Conservation (phyloP, 1,139 yeast species). For the Tardiomyces depauwii region DNA sequence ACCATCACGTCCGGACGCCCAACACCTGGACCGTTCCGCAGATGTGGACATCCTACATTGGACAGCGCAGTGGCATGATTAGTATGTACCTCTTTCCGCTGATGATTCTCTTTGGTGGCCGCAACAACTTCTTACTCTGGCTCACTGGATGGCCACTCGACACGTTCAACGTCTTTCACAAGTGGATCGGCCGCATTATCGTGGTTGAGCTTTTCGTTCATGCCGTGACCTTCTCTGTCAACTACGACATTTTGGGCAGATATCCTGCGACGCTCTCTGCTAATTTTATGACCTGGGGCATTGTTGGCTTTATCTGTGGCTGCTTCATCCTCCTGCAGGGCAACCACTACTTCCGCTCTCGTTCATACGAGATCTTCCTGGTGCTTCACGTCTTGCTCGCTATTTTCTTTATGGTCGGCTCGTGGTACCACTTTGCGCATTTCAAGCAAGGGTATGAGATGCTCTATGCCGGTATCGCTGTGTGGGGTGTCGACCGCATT, state of each 20-base stretch:
- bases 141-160: slow-evolving; percentile 52
- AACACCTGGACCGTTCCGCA: slow-evolving; percentile 3
- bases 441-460: slow-evolving; percentile 25
- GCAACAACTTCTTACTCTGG: slow-evolving; percentile 47
- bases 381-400: slow-evolving; percentile 38
- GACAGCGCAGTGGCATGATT: slow-evolving; percentile 48
- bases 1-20: slow-evolving; percentile 7
- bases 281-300: slow-evolving; percentile 23
- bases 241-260: not conserved
- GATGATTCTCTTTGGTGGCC: slow-evolving; percentile 45
- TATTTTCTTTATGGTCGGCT: slow-evolving; percentile 38
- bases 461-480: slow-evolving; percentile 24
- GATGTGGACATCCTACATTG: slow-evolving; percentile 25
- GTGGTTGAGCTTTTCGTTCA: slow-evolving; percentile 32
- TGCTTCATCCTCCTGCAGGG: slow-evolving; percentile 19
- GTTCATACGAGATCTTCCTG: slow-evolving; percentile 35
- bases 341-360: slow-evolving; percentile 23
- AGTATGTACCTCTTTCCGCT: slow-evolving; percentile 43
- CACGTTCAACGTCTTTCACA: slow-evolving; percentile 46
- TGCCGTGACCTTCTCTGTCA: slow-evolving; percentile 8
- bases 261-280: not conserved
- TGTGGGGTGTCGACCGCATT: slow-evolving; percentile 35
- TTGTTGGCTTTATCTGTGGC: slow-evolving; percentile 22
- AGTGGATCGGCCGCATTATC: slow-evolving; percentile 45
- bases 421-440: slow-evolving; percentile 31